A percentile compares a stretch with the other conserved stretches of the same genome.
Evolutionary conservation across 2,329 filamentous ascomycete species (phyloP).

Genomic region (Claviceps capensis): DNA sequence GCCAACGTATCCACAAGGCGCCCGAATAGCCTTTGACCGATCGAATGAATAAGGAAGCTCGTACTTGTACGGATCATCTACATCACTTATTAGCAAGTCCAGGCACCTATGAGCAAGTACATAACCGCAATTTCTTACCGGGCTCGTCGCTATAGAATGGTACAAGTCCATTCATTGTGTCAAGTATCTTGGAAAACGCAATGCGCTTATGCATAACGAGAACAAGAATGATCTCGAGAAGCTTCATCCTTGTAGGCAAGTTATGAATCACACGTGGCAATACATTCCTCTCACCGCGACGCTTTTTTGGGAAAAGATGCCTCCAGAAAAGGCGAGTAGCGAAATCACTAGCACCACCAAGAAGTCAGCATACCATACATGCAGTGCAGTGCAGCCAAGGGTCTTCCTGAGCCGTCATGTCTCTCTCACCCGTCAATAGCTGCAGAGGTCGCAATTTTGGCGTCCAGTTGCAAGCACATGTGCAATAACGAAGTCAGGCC

Average conservation of each 20-base stretch:
- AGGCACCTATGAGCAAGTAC: background rate
- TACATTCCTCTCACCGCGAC: constrained; percentile 7
- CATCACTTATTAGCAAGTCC: background rate
- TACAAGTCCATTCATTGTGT: constrained; percentile 20
- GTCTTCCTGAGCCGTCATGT: background rate
- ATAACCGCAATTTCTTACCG: constrained; percentile 14
- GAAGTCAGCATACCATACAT: constrained; percentile 3
- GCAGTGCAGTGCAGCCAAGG: background rate
- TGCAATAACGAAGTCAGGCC: constrained; percentile 18
- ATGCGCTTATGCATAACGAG: constrained; percentile 37
- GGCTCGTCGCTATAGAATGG: constrained; percentile 27
- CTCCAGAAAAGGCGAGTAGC: constrained; percentile 40
- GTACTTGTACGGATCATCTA: constrained; percentile 41
- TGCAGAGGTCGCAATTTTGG: constrained; percentile 11
- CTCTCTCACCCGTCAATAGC: constrained; percentile 16
- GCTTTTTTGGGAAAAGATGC: constrained; percentile 46
- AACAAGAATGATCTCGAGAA: constrained; percentile 46
- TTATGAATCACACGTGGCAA: constrained; percentile 35
- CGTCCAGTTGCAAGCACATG: constrained; percentile 17
- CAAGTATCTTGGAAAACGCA: constrained; percentile 38
- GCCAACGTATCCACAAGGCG: constrained; percentile 71
- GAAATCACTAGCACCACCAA: constrained; percentile 11
- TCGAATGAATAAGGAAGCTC: constrained; percentile 51
- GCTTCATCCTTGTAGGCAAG: constrained; percentile 37
- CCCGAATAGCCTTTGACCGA: constrained; percentile 52